Percentiles rank a stretch among this genome's conserved stretches.
These are phyloP conservation scores for Pyricularia pennisetigena DNA, from an alignment of 2,329 filamentous ascomycete genomes.

Conservation along the genomic window DNA sequence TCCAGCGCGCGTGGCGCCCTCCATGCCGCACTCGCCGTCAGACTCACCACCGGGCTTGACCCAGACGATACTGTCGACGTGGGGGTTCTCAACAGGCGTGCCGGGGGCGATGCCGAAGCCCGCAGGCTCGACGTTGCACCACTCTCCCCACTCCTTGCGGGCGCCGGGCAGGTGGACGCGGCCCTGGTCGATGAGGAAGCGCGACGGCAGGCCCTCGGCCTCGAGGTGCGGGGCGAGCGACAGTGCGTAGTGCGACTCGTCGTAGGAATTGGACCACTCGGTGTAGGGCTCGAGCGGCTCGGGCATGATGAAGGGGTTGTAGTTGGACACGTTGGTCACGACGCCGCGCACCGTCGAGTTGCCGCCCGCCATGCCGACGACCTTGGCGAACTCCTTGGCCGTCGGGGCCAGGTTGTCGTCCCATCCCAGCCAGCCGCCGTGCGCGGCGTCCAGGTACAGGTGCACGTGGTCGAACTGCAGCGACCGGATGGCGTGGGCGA, in stretches of 20 bases:
- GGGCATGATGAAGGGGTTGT: constrained; percentile 27
- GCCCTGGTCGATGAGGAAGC: constrained; percentile 35
- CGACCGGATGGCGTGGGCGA: constrained; percentile 28
- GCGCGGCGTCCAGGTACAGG: constrained; percentile 30
- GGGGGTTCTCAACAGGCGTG: constrained; percentile 22
- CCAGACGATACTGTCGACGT: constrained; percentile 33
- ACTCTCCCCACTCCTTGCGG: constrained; percentile 29
- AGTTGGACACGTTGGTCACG: constrained; percentile 21
- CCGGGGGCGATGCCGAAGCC: constrained; percentile 27
- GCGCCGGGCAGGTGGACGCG: constrained; percentile 26
- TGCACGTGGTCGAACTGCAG: constrained; percentile 27
- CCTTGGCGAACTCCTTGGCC: constrained; percentile 27
- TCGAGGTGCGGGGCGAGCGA: constrained; percentile 26
- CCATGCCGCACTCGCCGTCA: constrained; percentile 28
- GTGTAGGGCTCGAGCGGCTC: constrained; percentile 28
- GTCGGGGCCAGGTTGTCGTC: constrained; percentile 24
- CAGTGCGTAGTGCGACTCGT: constrained; percentile 29
- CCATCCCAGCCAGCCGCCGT: constrained; percentile 34
- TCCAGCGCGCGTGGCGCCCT: constrained; percentile 26
- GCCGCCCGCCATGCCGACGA: constrained; percentile 20
- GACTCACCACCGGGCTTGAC: constrained; percentile 34
- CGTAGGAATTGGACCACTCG: constrained; percentile 26
- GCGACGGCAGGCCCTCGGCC: constrained; percentile 26
- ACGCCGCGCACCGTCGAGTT: constrained; percentile 26
- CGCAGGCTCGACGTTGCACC: constrained; percentile 31